Conservation (phyloP, 257 asterid species). For the Petunia axillaris region DNA sequence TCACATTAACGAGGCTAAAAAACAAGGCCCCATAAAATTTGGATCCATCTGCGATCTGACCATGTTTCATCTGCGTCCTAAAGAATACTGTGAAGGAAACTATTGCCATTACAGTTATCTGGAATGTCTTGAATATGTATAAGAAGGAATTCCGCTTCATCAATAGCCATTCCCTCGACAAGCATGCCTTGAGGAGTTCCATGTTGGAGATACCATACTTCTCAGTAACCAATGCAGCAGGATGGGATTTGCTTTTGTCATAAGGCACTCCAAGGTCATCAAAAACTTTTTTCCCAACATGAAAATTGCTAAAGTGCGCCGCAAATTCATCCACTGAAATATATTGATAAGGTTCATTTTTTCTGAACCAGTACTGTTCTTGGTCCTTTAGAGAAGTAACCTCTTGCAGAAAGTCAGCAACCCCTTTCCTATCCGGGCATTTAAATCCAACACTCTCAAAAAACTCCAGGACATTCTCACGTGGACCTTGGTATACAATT, state of each 20-base stretch:
- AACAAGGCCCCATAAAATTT: constrained; percentile 86
- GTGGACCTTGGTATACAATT: constrained; percentile 86
- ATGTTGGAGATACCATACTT: constrained; percentile 83
- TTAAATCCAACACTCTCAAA: constrained; percentile 84
- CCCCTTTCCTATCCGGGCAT: constrained; percentile 94
- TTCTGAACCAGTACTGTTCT: constrained; percentile 85
- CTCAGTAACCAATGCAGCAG: constrained; percentile 88
- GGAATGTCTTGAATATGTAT: constrained; percentile 83
- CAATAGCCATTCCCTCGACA: constrained; percentile 90
- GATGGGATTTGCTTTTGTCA: constrained; percentile 69
- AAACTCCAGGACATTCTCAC: constrained; percentile 78
- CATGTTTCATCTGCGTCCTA: constrained; percentile 80
- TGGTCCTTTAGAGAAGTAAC: constrained; percentile 91
- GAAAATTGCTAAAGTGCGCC: constrained; percentile 66
- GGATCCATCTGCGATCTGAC: constrained; percentile 67
- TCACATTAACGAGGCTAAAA: constrained; percentile 79
- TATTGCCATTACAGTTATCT: constrained; percentile 87
- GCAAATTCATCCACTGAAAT: constrained; percentile 72
- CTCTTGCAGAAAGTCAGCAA: constrained; percentile 94
- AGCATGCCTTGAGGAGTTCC: constrained; percentile 75
- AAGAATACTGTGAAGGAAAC: constrained; percentile 88
- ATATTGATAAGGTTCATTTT: constrained; percentile 61
- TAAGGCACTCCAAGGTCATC: constrained; percentile 79
- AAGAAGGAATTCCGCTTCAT: constrained; percentile 80
- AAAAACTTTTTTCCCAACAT: constrained; percentile 59